Evolutionary conservation across 2,329 filamentous ascomycete species (phyloP), one percentile per base, ranked within the genome.

Genomic region (Endoconidiophora polonica): DNA sequence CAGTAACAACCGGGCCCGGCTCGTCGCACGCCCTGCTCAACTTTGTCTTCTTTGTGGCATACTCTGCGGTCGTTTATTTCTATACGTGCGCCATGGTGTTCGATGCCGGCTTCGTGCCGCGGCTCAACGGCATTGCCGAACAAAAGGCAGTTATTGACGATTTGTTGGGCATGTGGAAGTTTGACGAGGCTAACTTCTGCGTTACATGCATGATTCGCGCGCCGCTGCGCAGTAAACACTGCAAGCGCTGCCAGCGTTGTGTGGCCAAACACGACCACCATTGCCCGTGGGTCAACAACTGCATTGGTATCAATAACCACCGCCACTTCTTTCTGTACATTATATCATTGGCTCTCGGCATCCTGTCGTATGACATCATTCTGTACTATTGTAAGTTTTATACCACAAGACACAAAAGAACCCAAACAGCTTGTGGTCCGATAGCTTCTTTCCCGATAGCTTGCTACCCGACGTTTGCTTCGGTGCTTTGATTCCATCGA

Each of bases 221-320:
- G 57, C 91, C 91, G 3, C 67, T 98, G 54, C 77, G 91, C 56
- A 94, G 88, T 68, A 98, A 96, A 69, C 91, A 98, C 66, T 98
- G 91, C 68, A 83, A 82, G 60, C 76, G 85, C 54, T 98, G 91
- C 63, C 79, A 83, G 59, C 83, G 90, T 56, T 98, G 91, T 62
- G 85, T 98, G 49, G 87, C 90, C 49, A 94, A 93, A 65, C 86
- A 94, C 66, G 91, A 98, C 61, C 91, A 98, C 60, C 91, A 98
- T 62, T 98, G 91, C 60, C 91, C 91, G 0, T 98, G 91, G 91
- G 85, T 96, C 22, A 84, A 94, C 66, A 96, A 95, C 65, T 98
- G 91, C 59, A 77, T 98, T 40, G 91, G 86, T 41, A 77, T 91
- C 55, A 96, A 96, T 68, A 98, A 96, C 63, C 84, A 96, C 60